Evolutionary conservation across 257 asterid species (phyloP), one percentile per base, ranked within the genome.

Genomic region (Solanum sejunctum): DNA sequence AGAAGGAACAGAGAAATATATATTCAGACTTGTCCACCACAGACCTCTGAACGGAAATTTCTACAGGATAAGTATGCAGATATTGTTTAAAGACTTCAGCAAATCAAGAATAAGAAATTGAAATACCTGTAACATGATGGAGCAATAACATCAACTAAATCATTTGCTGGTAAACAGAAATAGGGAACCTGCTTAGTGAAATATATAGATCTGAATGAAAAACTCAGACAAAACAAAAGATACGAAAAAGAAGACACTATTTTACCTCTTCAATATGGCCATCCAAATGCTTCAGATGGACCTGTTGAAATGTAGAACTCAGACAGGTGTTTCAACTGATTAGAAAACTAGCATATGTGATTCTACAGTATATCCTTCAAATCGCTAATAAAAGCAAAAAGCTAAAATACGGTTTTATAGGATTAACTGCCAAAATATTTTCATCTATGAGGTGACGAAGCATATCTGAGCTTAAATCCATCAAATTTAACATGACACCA

Each of bases 81-180:
- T 83, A 66, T n/a, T 63, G 23, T 73, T 66, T 39, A 49, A 51
- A 72, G 61, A 11, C 84, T 52, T 77, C 82, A 51, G 47, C 9
- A 77, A 77, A 77, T 23, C 63, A 61, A 79, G 75, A 88, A 81
- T 63, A 63, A 79, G 57, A 52, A 88, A 80, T 70, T 39, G 41
- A 71, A 54, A 86, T 89, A 96, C 99, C 99, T 96, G 91, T 95
- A 96, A 92, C 99, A 96, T 81, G 99, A 96, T 88, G 99, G 98
- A 80, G 99, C 99, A 83, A 96, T 96, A 87, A 91, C 99, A 91
- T 96, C 98, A 51, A 94, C 96, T 85, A 96, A 90, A 79, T 96
- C 99, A 84, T 96, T 96, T 75, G 99, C 99, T 87, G 99, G 99
- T 88, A 96, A 95, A 92, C 93, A 92, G 97, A 96, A 96, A 93